These are phyloP conservation scores for Phytophthora europaea DNA, from an alignment of 352 stramenopile genomes.

Conservation along the genomic window DNA sequence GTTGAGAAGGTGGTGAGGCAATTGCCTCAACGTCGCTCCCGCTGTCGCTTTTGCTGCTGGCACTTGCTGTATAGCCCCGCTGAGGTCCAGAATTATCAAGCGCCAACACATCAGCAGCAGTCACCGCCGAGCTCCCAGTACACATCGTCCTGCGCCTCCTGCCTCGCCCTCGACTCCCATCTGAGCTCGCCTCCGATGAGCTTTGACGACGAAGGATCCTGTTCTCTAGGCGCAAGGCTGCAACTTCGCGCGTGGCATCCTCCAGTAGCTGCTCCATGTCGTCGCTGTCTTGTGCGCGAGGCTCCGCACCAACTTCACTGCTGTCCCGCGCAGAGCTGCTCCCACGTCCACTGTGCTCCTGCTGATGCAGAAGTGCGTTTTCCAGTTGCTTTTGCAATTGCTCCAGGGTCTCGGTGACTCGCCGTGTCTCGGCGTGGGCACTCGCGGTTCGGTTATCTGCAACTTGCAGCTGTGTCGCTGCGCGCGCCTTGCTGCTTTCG, in stretches of 20 bases:
- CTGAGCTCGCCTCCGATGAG: slow-evolving; percentile 3
- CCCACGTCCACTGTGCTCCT: slow-evolving; percentile 2
- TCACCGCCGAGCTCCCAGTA: slow-evolving; percentile 14
- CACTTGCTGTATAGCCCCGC: not conserved
- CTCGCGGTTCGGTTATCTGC: slow-evolving; percentile 40
- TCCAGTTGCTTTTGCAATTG: slow-evolving; percentile 42
- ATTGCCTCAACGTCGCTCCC: slow-evolving; percentile 16
- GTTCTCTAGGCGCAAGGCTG: slow-evolving; percentile 52
- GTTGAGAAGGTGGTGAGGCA: slow-evolving; percentile 1
- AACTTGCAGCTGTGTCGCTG: slow-evolving; percentile 46
- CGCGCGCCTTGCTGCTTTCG: slow-evolving; percentile 30
- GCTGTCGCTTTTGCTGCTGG: slow-evolving; percentile 22
- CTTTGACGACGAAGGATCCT: slow-evolving; percentile 41
- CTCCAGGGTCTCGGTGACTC: slow-evolving; percentile 34
- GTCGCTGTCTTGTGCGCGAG: slow-evolving; percentile 9
- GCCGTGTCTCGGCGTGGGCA: slow-evolving; percentile 38
- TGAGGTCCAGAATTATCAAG: slow-evolving; percentile 20
- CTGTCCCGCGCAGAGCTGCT: slow-evolving; percentile 11
- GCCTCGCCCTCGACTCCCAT: slow-evolving; percentile 5
- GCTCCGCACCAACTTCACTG: slow-evolving; percentile 16
- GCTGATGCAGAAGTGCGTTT: slow-evolving; percentile 18
- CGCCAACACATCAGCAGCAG: slow-evolving; percentile 40
- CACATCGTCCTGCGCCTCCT: slow-evolving; percentile 33
- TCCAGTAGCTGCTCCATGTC: slow-evolving; percentile 49
- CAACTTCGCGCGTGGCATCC: slow-evolving; percentile 44